Base-by-base conservation (phyloP, 2,329 filamentous ascomycete species). In the Bipolaris victoriae region DNA sequence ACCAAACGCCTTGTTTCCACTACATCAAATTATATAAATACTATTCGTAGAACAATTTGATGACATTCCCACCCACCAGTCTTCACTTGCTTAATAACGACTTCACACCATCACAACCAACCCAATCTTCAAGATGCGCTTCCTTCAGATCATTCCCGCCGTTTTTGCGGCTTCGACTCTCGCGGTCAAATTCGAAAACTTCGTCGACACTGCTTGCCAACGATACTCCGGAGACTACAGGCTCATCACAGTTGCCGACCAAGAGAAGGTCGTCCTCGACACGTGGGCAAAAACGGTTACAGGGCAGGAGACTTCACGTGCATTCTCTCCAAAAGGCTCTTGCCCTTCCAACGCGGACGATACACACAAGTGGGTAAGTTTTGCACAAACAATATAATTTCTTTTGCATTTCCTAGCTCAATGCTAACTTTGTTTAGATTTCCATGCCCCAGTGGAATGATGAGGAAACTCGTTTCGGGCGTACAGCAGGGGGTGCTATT, bases 341-440 rank as follows among this genome's bases (percentile, higher is more conserved):
- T 51, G 52, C 16, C 46, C 46, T n/a, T 18, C 39, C 2, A 51
- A 55, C 31, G 22, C 24, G 10, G 39, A 55, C 20, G 47, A 45
- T 4, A 45, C 52, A 7, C 45, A 33, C 5, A 39, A 16, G 36
- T 51, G 24, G 40, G 52, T 55, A 24, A 11, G 44, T 41, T 24
- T 16, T 33, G 3, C n/a, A 10, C 15, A 16, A 3, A 15, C 33
- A 3, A 45, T 18, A 9, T 2, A 13, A 7, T 22, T 3, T 5
- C 2, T 24, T 46, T 20, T n/a, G 11, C 9, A 18, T 13, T 29
- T 37, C 11, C 15, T 9, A 33, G n/a, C 7, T 5, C 7, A 18
- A 15, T 22, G 3, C n/a, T 55, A 24, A 37, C 20, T 29, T 9
- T 11, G 1, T 20, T 0, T 22, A 51, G 52, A 7, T 55, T 2